A percentile compares a stretch with the other conserved stretches of the same genome.
Conservation (phyloP, 1,284 basidiomycete species). For the Neolentinus lepideus region DNA sequence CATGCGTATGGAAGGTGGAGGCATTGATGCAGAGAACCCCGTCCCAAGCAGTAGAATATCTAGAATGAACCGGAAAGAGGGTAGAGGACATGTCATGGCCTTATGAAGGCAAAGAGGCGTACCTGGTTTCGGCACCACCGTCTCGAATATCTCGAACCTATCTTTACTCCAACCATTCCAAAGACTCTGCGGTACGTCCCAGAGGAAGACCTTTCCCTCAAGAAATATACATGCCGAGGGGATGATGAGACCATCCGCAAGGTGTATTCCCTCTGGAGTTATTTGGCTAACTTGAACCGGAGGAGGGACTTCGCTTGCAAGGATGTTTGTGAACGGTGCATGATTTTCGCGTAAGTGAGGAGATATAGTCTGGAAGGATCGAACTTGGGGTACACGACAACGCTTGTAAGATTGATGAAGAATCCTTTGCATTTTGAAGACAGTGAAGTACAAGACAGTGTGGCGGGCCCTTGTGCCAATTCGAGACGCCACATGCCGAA, state of each 20-base stretch:
- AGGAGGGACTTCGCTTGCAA: slow-evolving; percentile 61
- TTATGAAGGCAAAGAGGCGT: slow-evolving; percentile 17
- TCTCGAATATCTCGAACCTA: slow-evolving; percentile 76
- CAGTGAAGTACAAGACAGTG: not conserved
- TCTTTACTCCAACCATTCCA: slow-evolving; percentile 68
- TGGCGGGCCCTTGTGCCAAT: not conserved
- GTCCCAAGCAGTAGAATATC: slow-evolving; percentile 91
- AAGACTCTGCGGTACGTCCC: slow-evolving; percentile 70
- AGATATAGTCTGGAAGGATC: not conserved
- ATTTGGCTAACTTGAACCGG: slow-evolving; percentile 66
- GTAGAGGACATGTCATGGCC: not conserved
- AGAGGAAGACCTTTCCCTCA: slow-evolving; percentile 83
- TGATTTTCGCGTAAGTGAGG: not conserved
- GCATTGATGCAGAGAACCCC: slow-evolving; percentile 64
- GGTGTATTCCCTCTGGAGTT: slow-evolving; percentile 51
- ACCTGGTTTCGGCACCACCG: slow-evolving; percentile 84
- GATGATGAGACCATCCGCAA: slow-evolving; percentile 72
- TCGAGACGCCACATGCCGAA: no score
- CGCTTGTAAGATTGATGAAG: not conserved
- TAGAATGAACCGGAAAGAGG: slow-evolving; percentile 21
- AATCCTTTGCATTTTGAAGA: not conserved
- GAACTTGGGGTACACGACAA: not conserved
- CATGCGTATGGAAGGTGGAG: slow-evolving; percentile 61
- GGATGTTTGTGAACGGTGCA: slow-evolving; percentile 54
- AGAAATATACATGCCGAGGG: slow-evolving; percentile 78